Evolutionary conservation across 257 asterid genomes (phyloP).

Genomic region (Vinca minor): DNA sequence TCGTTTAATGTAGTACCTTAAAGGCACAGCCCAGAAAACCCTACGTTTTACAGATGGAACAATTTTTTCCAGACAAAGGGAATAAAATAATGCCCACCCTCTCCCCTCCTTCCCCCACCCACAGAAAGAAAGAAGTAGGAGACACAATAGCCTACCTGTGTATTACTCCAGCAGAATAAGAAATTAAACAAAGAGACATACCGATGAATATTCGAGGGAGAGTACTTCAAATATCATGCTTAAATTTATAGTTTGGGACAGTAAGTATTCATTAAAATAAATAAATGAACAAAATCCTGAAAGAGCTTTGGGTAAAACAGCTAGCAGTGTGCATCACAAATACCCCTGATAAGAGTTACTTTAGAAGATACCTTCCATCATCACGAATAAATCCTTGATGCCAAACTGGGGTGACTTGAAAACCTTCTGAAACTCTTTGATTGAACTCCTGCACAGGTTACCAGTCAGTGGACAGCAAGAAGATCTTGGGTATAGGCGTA

Average conservation of each 20-base stretch:
- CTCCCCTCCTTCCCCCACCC: no score
- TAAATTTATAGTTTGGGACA: background rate
- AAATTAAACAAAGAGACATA: background rate
- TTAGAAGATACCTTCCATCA: slow-evolving; percentile 60
- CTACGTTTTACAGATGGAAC: background rate
- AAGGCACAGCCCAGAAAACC: background rate
- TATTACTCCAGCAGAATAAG: background rate
- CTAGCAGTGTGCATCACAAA: background rate
- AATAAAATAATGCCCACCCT: no score
- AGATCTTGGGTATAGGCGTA: background rate
- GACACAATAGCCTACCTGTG: background rate
- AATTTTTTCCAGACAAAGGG: background rate
- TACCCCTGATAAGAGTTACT: background rate
- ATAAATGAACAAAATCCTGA: background rate
- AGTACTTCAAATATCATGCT: background rate
- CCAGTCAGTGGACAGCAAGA: background rate
- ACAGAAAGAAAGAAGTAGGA: background rate
- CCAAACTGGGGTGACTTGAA: slow-evolving; percentile 95
- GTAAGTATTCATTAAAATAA: background rate
- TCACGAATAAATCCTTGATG: slow-evolving; percentile 80
- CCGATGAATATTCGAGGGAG: no score
- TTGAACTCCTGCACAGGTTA: slow-evolving; percentile 64
- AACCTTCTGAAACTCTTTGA: slow-evolving; percentile 67
- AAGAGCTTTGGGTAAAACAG: background rate
- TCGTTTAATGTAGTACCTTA: background rate